Percentiles rank a stretch among this genome's conserved stretches.
phyloP scores from a whole-genome alignment of 2,329 filamentous ascomycete genomes.

The Cladosporium sp. region DNA sequence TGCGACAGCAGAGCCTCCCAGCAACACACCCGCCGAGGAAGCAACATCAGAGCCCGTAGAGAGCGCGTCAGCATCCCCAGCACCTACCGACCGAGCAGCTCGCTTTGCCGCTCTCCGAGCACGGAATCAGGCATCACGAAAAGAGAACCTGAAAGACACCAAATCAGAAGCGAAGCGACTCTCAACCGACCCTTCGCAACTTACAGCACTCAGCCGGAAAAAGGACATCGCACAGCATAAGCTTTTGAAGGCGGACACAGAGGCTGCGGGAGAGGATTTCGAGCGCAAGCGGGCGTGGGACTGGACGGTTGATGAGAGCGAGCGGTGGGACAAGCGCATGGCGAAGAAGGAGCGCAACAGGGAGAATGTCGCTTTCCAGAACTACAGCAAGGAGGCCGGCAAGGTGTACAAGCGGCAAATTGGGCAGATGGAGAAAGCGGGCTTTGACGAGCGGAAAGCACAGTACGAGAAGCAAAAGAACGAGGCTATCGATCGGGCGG shows the following conservation, averaged over 20 bases:
- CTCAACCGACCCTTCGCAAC: constrained; percentile 67
- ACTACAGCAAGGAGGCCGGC: constrained; percentile 78
- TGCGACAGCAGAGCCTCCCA: constrained; percentile 13
- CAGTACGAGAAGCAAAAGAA: constrained; percentile 84
- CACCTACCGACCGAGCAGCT: constrained; percentile 54
- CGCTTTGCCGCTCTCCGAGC: constrained; percentile 84
- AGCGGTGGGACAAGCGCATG: constrained; percentile 85
- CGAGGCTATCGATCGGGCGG: constrained; percentile 75
- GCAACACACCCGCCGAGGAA: constrained; percentile 6
- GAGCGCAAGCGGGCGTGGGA: constrained; percentile 98
- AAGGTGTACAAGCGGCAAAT: constrained; percentile 94
- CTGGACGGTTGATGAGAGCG: constrained; percentile 92
- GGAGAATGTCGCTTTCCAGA: constrained; percentile 83
- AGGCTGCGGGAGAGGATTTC: constrained; percentile 81
- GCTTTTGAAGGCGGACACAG: constrained; percentile 83
- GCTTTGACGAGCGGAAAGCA: constrained; percentile 47
- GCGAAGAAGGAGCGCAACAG: constrained; percentile 76
- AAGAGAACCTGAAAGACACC: constrained; percentile 73
- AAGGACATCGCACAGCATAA: constrained; percentile 87
- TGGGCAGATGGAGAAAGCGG: constrained; percentile 56
- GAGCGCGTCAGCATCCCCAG: constrained; percentile 23
- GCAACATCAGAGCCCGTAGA: background rate
- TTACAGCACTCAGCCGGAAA: constrained; percentile 74
- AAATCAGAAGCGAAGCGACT: constrained; percentile 75
- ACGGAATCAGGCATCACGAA: constrained; percentile 53